phyloP scores from a whole-genome alignment of 2,329 filamentous ascomycete genomes.

The Claviceps digitariae region DNA sequence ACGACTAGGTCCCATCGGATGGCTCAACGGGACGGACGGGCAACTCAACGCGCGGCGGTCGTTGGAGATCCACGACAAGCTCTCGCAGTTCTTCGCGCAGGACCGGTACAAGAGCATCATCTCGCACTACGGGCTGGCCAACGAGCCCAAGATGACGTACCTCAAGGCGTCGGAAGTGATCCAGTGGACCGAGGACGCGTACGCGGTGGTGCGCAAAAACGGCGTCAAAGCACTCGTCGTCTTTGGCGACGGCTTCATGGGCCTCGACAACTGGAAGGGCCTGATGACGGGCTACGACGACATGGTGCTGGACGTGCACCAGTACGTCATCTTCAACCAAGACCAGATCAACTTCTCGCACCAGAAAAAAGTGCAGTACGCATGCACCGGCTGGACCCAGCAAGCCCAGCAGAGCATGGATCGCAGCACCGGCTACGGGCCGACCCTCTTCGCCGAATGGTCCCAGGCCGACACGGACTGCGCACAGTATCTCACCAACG shows the following conservation, averaged over 20 bases:
- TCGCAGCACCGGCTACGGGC: conserved; percentile 69
- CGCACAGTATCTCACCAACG: conserved; percentile 74
- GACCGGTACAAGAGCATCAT: conserved; percentile 85
- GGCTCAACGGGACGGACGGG: conserved; percentile 86
- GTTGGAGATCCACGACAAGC: conserved; percentile 72
- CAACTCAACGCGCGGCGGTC: conserved; percentile 64
- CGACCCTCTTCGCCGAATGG: conserved; percentile 93
- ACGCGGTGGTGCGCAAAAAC: conserved; percentile 60
- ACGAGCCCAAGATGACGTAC: conserved; percentile 81
- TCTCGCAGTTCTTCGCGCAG: conserved; percentile 88
- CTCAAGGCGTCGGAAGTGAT: conserved; percentile 55
- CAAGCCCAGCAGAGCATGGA: conserved; percentile 64
- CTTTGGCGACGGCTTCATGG: conserved; percentile 92
- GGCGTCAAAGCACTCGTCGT: conserved; percentile 60
- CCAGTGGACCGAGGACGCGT: conserved; percentile 65
- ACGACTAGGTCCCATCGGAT: conserved; percentile 63
- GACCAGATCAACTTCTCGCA: conserved; percentile 74
- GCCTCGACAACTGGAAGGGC: conserved; percentile 80
- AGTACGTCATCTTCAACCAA: conserved; percentile 96
- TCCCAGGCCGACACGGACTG: conserved; percentile 96
- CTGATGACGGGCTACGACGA: conserved; percentile 57
- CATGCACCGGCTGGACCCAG: conserved; percentile 74
- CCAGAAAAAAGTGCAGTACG: conserved; percentile 70
- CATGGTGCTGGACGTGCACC: conserved; percentile 88
- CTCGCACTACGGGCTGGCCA: conserved; percentile 84